Evolutionary conservation across 345 rosid species (phyloP).

Genomic region (Dipteronia sinensis): DNA sequence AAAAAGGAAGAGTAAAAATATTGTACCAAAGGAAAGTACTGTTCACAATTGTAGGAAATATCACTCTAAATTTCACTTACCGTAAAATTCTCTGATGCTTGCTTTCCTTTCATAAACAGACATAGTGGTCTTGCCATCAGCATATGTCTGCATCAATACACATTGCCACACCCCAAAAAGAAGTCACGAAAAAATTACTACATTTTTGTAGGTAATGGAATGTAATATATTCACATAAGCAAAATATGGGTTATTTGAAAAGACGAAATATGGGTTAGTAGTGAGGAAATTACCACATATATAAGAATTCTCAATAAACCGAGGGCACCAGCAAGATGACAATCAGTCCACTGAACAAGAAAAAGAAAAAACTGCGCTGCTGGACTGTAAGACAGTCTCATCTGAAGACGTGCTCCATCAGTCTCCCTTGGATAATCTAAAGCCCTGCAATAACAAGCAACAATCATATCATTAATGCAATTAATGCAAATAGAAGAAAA

Average conservation of each 20-base stretch:
- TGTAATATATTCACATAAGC: neutral
- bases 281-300: constrained; percentile 53
- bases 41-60: neutral
- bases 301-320: constrained; percentile 89
- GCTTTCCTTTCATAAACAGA: constrained; percentile 85
- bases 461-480: neutral
- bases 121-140: constrained; percentile 89
- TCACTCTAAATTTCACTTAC: constrained; percentile 37
- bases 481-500: neutral
- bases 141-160: constrained; percentile 57
- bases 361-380: constrained; percentile 83
- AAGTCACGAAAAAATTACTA: constrained; percentile 15
- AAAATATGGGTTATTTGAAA: neutral
- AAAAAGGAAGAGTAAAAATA: neutral
- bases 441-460: constrained; percentile 54
- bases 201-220: constrained; percentile 9
- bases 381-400: constrained; percentile 92
- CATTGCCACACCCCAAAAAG: constrained; percentile 19
- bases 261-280: neutral
- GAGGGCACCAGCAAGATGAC: constrained; percentile 88
- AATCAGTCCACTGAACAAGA: constrained; percentile 96
- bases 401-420: constrained; percentile 86
- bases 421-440: constrained; percentile 71
- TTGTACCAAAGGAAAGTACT: neutral
- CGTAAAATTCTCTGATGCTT: constrained; percentile 79